Conservation (phyloP, 108 stramenopile species). For the Cyclostephanos tholiformis region DNA sequence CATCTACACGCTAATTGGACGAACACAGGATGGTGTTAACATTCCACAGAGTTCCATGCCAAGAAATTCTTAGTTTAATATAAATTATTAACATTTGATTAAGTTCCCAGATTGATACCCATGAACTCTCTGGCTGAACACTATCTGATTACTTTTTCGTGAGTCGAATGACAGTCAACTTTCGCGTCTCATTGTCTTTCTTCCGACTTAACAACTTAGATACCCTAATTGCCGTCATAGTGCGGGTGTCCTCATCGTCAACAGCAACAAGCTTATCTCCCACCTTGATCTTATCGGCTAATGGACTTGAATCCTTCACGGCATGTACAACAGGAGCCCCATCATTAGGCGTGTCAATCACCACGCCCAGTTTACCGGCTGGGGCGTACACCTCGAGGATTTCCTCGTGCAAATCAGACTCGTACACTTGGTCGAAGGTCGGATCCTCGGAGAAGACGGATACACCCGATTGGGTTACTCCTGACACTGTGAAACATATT, state of each 20-base stretch:
- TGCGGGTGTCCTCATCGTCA: constrained; percentile 84
- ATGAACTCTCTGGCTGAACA: too few relatives aligned
- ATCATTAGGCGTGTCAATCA: constrained; percentile 89
- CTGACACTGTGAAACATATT: neutral
- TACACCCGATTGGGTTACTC: constrained; percentile 46
- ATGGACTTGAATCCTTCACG: constrained; percentile 82
- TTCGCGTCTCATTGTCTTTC: constrained; percentile 77
- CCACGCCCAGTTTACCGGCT: constrained; percentile 88
- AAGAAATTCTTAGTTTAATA: too few relatives aligned
- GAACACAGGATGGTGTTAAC: too few relatives aligned
- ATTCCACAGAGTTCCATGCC: too few relatives aligned
- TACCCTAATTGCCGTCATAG: constrained; percentile 90
- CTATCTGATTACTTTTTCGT: neutral
- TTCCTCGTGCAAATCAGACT: constrained; percentile 63
- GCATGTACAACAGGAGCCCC: constrained; percentile 88
- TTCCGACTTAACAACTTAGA: constrained; percentile 85
- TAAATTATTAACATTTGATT: too few relatives aligned
- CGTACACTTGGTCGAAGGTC: constrained; percentile 46
- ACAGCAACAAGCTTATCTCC: constrained; percentile 87
- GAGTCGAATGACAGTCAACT: constrained; percentile 71
- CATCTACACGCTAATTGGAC: too few relatives aligned
- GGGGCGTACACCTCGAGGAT: constrained; percentile 81
- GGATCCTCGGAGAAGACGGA: constrained; percentile 52
- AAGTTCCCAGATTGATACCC: too few relatives aligned
- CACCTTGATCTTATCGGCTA: constrained; percentile 76